Evolutionary conservation across 169 alveolate species (phyloP).

Genomic region (Miamiensis avidus): DNA sequence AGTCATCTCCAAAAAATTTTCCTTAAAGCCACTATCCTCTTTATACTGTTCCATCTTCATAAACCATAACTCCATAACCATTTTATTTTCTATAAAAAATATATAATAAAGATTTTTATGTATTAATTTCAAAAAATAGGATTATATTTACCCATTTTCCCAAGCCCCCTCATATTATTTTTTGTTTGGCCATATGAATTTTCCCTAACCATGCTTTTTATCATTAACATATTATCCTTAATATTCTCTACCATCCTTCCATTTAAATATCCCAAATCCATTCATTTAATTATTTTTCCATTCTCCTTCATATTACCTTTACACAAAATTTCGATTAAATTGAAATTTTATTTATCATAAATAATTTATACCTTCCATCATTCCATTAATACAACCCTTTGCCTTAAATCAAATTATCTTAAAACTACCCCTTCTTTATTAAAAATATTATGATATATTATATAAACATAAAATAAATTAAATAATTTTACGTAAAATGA

Average conservation of each 20-base stretch:
- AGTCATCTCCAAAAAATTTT: background rate
- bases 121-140: no score
- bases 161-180: slow-evolving; percentile 45
- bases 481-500: slow-evolving; percentile 27
- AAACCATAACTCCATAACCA: background rate
- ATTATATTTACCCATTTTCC: slow-evolving; percentile 34
- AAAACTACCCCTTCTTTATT: slow-evolving; percentile 51
- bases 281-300: slow-evolving; percentile 50
- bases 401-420: slow-evolving; percentile 49
- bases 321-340: no score
- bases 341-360: background rate
- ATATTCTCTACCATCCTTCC: slow-evolving; percentile 67
- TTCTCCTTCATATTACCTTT: slow-evolving; percentile 28
- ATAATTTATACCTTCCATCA: slow-evolving; percentile 41
- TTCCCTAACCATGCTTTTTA: slow-evolving; percentile 55
- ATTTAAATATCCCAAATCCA: slow-evolving; percentile 48
- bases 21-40: background rate
- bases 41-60: background rate
- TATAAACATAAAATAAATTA: no score
- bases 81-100: background rate
- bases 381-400: slow-evolving; percentile 46
- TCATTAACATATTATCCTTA: slow-evolving; percentile 51
- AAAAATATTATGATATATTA: no score
- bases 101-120: no score
- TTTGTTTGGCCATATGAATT: slow-evolving; percentile 59